Percentiles rank a stretch among this genome's conserved stretches.
Evolutionary conservation across 352 stramenopile species (phyloP).

Genomic region (Phytophthora fragariaefolia): DNA sequence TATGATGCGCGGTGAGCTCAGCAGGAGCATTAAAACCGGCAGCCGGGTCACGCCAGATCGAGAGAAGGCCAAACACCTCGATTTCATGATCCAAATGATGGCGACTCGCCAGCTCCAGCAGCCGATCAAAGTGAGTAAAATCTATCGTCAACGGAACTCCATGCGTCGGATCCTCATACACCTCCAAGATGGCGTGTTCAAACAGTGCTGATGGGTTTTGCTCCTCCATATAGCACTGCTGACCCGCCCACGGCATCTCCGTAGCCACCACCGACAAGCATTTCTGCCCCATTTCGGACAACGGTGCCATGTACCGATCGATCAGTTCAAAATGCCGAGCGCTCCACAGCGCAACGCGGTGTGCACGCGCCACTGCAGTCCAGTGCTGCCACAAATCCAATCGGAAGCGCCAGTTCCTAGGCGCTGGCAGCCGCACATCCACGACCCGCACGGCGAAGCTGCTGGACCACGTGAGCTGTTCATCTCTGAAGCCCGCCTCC

Average conservation of each 20-base stretch:
- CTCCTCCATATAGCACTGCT: slow-evolving; percentile 80
- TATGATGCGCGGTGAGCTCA: slow-evolving; percentile 40
- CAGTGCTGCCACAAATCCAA: slow-evolving; percentile 84
- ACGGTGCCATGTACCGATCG: slow-evolving; percentile 61
- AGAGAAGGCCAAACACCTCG: slow-evolving; percentile 77
- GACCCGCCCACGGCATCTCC: slow-evolving; percentile 79
- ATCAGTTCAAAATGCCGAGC: slow-evolving; percentile 74
- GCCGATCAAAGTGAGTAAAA: slow-evolving; percentile 75
- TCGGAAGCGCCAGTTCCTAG: slow-evolving; percentile 64
- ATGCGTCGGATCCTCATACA: slow-evolving; percentile 57
- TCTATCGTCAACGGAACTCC: slow-evolving; percentile 53
- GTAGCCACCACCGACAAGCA: slow-evolving; percentile 75
- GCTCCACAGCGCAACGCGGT: slow-evolving; percentile 66
- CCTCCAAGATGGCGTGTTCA: slow-evolving; percentile 69
- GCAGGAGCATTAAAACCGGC: slow-evolving; percentile 69
- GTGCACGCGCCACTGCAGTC: slow-evolving; percentile 60
- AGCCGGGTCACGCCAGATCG: slow-evolving; percentile 65
- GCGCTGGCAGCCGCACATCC: slow-evolving; percentile 54
- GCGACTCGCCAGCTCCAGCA: slow-evolving; percentile 54
- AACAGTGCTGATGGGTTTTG: slow-evolving; percentile 72
- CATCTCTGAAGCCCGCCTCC: slow-evolving; percentile 63
- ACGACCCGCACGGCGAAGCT: slow-evolving; percentile 60
- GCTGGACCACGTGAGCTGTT: slow-evolving; percentile 72
- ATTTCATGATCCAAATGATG: slow-evolving; percentile 73
- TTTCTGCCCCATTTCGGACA: slow-evolving; percentile 76